Evolutionary conservation across 2,329 filamentous ascomycete genomes (phyloP).

Genomic region (Exserohilum turcica): DNA sequence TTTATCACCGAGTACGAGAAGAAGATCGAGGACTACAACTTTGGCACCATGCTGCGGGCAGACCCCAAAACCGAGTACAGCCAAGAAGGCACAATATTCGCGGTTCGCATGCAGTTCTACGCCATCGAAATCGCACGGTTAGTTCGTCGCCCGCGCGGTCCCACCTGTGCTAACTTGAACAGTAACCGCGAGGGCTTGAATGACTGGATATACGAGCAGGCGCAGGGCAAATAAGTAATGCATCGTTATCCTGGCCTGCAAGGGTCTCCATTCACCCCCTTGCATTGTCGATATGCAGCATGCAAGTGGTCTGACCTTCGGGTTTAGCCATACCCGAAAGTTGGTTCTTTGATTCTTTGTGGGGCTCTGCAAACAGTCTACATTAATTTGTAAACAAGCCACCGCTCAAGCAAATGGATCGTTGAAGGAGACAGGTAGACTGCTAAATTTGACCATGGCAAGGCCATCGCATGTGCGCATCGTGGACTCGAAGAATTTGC

Average conservation of each 20-base stretch:
- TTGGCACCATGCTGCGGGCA: constrained; percentile 87
- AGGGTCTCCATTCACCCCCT: not conserved
- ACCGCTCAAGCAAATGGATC: not conserved
- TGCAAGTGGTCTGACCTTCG: constrained; percentile 6
- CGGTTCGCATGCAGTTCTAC: constrained; percentile 82
- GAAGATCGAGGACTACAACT: constrained; percentile 96
- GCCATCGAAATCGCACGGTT: constrained; percentile 75
- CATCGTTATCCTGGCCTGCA: not conserved
- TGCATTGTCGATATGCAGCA: constrained; percentile 9
- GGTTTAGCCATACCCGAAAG: not conserved
- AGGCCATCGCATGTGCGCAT: not conserved
- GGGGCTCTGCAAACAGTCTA: not conserved
- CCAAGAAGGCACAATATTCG: constrained; percentile 89
- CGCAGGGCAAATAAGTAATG: constrained; percentile 54
- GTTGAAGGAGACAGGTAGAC: not conserved
- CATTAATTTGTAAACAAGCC: constrained; percentile 1
- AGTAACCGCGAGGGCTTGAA: constrained; percentile 87
- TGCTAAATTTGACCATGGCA: not conserved
- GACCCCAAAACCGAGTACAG: constrained; percentile 83
- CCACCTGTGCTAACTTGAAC: constrained; percentile 22
- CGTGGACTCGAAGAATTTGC: too few species aligned
- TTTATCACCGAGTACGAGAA: constrained; percentile 96
- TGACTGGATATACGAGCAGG: constrained; percentile 94
- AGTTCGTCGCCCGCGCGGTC: constrained; percentile 25
- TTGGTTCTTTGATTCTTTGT: constrained; percentile 7